These are phyloP conservation scores for Xylaria curta DNA, from an alignment of 495 filamentous ascomycete genomes.

Conservation along the genomic window DNA sequence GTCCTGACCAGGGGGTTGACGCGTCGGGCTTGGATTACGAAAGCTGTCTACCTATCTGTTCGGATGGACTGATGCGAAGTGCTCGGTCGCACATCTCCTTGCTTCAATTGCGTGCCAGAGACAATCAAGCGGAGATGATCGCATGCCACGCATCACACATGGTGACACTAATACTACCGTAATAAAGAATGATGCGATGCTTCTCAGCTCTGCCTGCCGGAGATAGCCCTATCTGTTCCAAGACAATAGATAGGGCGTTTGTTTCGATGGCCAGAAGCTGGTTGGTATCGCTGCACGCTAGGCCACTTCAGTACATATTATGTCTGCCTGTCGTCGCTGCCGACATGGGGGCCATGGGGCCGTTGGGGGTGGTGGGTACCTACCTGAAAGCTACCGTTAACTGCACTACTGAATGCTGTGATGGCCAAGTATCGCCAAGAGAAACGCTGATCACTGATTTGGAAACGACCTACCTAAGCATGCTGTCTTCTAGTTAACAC, in stretches of 20 bases:
- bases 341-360: constrained; percentile 5
- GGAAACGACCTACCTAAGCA: constrained; percentile 12
- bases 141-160: background rate
- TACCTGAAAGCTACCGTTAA: background rate
- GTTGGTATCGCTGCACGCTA: background rate
- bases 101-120: background rate
- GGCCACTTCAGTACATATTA: background rate
- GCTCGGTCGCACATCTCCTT: background rate
- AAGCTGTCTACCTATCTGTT: background rate
- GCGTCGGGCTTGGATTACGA: background rate
- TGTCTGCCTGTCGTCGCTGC: background rate
- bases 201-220: constrained; percentile 1
- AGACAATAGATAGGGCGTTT: background rate
- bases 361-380: background rate
- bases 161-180: background rate
- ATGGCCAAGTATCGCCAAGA: constrained; percentile 17
- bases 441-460: constrained; percentile 22
- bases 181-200: background rate
- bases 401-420: background rate
- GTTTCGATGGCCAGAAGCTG: background rate
- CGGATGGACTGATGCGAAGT: background rate
- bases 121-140: background rate
- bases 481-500: constrained; percentile 9
- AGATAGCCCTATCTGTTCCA: constrained; percentile 5
- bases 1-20: background rate